Base-by-base conservation (phyloP, 1,284 basidiomycete genomes). In the Leccinum fallax region DNA sequence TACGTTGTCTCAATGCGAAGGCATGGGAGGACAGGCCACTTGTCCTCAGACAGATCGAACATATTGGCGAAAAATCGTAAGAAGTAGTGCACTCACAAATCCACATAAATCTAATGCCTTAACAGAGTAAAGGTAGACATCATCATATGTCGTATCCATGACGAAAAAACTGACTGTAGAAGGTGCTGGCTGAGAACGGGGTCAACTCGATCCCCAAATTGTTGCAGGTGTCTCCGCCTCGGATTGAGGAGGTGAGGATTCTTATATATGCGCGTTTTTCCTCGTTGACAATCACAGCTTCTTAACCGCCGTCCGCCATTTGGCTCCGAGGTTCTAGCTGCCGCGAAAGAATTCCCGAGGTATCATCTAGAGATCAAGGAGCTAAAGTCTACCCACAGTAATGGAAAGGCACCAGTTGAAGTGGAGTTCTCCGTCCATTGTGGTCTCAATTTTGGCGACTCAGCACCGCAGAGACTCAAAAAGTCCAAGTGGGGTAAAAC, bases 21-120 rank as follows among this genome's bases (percentile, higher is more conserved):
- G 87, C 90, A 54, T 95, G 93, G 93, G 93, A 95, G 68, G 91
- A 93, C 69, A 80, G 92, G 40, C 89, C 92, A 13, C 79, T 87
- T 21, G 89, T 93, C 15, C 79, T 95, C 60, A 83, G 88, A 56
- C 93, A 95, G 70, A 82, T 95, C 54, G 88, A 92, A 53, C 85
- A 88, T 24, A 88, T 95, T 55, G 93, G 93, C 48, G 92, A 94
- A 69, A 93, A 93, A 83, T 93, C 90, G 91, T 93, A 62, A 71
- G 87, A 76, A 51, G 48, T 60, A 51, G 16, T 21, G 49, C 48
- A 19, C 19, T 32, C 52, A 13, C 28, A 59, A 53, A 16, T 3
- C 10, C 52, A 43, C 36, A 40, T 46, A 55, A 57, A 57, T 52
- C 38, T 58, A 49, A 67, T 7, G 7, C 51, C 36, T 21, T 24